phyloP scores from a whole-genome alignment of 371 early-diverging fungal genomes.

The Rhizopus delemar region DNA sequence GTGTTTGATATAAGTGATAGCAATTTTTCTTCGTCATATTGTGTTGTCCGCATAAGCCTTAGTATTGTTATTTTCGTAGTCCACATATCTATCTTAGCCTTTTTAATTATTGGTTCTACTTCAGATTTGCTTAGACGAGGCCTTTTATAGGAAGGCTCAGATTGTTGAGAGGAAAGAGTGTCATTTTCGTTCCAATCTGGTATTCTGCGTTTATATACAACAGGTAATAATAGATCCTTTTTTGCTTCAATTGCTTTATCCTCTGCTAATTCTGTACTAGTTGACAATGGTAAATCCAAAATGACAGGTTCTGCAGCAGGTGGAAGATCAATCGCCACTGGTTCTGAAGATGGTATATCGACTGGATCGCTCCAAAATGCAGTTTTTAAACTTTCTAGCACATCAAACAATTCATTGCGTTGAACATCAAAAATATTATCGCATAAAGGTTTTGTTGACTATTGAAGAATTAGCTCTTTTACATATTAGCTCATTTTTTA shows the following conservation, averaged over 20 bases:
- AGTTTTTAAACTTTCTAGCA: constrained; percentile 18
- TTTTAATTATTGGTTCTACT: constrained; percentile 1
- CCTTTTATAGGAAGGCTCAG: not conserved
- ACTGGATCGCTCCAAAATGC: constrained; percentile 21
- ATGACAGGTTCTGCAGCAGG: not conserved
- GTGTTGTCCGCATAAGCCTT: constrained; percentile 1
- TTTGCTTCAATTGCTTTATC: not conserved
- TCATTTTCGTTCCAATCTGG: not conserved
- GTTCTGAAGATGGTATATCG: not conserved
- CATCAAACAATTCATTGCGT: constrained; percentile 26
- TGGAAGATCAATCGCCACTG: not conserved
- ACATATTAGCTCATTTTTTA: not conserved
- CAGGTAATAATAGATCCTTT: not conserved
- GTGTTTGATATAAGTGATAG: constrained; percentile 1
- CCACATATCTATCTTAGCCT: constrained; percentile 3
- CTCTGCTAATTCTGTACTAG: not conserved
- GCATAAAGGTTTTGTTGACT: constrained; percentile 19
- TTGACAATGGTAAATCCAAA: not conserved
- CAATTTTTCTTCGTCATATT: constrained; percentile 12
- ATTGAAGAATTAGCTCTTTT: not conserved
- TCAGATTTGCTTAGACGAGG: not conserved
- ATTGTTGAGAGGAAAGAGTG: not conserved
- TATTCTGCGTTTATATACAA: not conserved
- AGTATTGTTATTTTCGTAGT: not conserved
- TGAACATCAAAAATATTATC: constrained; percentile 34